Base-by-base conservation (phyloP, 2,329 filamentous ascomycete species). In the Monosporascus sp. region DNA sequence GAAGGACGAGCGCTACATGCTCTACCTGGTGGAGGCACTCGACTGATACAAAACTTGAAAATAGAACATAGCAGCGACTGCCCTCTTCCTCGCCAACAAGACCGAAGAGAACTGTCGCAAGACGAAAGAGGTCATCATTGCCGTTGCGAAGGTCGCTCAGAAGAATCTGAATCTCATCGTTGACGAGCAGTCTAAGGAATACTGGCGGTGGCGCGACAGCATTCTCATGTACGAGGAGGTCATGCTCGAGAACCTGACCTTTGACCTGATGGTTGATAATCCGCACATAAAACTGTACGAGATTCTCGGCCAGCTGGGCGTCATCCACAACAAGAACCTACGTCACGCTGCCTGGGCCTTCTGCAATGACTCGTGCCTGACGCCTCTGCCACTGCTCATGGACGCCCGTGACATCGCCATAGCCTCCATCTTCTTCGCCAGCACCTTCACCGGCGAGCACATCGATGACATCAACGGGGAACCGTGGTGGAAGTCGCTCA, bases 181-280 rank as follows among this genome's bases (percentile, higher is more conserved):
- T 50, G 94, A 99, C 68, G 94, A 97, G 72, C 92, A 97, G 70
- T 95, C 89, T 61, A 97, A 97, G 67, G 94, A 99, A 67, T 99
- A 94, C 69, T 99, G 94, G 94, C 85, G 89, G 65, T 99, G 94
- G 94, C 84, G 91, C 56, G 94, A 99, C 68, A 94, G 88, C 54
- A 96, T 99, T 53, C 76, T 97, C 16, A 87, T 88, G 60, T 91
- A 95, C 66, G 94, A 99, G 72, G 94, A 97, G 68, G 77, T 93
- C 44, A 88, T 99, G 75, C 80, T 99, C 17, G 94, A 97, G 70
- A 85, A 85, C 46, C 78, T 99, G 19, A 97, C 92, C 55, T 99
- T 99, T 70, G 94, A 99, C 68, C 78, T 99, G 46, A 90, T 92
- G 70, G 79, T 97, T 27, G 89, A 95, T 60, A 89, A 91, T 55